These are phyloP conservation scores for Rhizophlyctis rosea DNA, from an alignment of 192 early-diverging fungal species.

Conservation along the genomic window DNA sequence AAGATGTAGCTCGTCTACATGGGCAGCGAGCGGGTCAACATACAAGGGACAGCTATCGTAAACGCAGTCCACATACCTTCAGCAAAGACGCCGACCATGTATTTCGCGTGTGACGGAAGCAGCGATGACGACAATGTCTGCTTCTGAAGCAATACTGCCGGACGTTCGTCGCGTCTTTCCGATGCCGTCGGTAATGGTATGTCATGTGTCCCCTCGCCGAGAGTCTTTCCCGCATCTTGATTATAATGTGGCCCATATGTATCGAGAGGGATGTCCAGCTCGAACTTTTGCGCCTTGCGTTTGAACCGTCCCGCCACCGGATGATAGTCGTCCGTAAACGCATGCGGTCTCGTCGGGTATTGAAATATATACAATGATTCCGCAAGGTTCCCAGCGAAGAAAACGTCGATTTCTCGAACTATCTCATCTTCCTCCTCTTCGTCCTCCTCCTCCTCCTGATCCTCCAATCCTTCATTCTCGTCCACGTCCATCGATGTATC, in stretches of 20 bases:
- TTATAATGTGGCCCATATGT: slow-evolving; percentile 72
- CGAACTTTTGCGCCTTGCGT: slow-evolving; percentile 74
- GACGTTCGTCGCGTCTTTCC: slow-evolving; percentile 28
- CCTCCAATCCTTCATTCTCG: background rate
- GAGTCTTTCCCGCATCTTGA: slow-evolving; percentile 68
- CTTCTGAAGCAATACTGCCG: slow-evolving; percentile 68
- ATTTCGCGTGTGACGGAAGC: slow-evolving; percentile 75
- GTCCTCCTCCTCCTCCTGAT: slow-evolving; percentile 15
- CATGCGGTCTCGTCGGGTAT: slow-evolving; percentile 67
- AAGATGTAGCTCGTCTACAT: slow-evolving; percentile 74
- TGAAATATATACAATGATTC: slow-evolving; percentile 78
- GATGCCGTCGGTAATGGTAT: slow-evolving; percentile 60
- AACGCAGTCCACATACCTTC: no score
- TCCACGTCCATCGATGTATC: background rate
- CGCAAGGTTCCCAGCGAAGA: slow-evolving; percentile 63
- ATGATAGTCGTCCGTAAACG: slow-evolving; percentile 22
- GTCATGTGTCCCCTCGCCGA: slow-evolving; percentile 74
- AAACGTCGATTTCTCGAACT: slow-evolving; percentile 73
- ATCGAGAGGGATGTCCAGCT: slow-evolving; percentile 81
- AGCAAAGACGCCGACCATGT: slow-evolving; percentile 76
- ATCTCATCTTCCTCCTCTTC: slow-evolving; percentile 32
- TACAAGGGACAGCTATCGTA: slow-evolving; percentile 9
- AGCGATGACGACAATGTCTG: slow-evolving; percentile 74
- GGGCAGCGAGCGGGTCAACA: slow-evolving; percentile 2
- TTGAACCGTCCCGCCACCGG: slow-evolving; percentile 64